A percentile compares a stretch with the other conserved stretches of the same genome.
phyloP scores from a whole-genome alignment of 2,329 filamentous ascomycete species.

The Daldinia eschscholtzii region DNA sequence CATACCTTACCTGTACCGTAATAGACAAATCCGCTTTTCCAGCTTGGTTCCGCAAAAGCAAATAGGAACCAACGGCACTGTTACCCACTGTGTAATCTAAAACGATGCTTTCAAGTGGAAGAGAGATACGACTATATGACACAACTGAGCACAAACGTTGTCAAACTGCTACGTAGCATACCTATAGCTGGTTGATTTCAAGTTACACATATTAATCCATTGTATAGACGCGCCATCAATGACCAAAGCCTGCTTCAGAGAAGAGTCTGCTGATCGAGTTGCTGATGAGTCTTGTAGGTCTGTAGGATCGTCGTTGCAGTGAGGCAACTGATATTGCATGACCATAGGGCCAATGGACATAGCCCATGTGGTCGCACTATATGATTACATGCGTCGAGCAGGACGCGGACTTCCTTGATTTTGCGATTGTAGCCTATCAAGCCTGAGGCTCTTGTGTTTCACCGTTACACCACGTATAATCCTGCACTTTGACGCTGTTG shows the following conservation, averaged over 20 bases:
- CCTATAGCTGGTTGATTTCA: not conserved
- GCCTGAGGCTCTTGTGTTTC: slow-evolving; percentile 24
- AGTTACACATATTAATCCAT: slow-evolving; percentile 7
- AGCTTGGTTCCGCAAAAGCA: not conserved
- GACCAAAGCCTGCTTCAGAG: slow-evolving; percentile 3
- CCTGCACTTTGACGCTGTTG: not conserved
- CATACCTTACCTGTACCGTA: not conserved
- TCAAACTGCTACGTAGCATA: slow-evolving; percentile 7
- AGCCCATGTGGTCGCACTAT: slow-evolving; percentile 28
- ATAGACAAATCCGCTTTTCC: not conserved
- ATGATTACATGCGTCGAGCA: slow-evolving; percentile 27
- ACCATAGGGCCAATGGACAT: slow-evolving; percentile 24
- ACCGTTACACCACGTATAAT: slow-evolving; percentile 7
- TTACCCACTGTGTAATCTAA: slow-evolving; percentile 8
- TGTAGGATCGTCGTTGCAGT: slow-evolving; percentile 19
- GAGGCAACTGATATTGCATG: slow-evolving; percentile 21
- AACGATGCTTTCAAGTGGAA: slow-evolving; percentile 3
- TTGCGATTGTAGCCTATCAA: not conserved
- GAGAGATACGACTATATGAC: not conserved
- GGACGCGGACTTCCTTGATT: slow-evolving; percentile 4
- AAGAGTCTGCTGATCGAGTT: slow-evolving; percentile 18
- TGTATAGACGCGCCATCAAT: not conserved
- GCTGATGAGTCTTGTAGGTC: slow-evolving; percentile 5
- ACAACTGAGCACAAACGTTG: not conserved
- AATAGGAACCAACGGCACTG: too few relatives aligned